A percentile compares a stretch with the other conserved stretches of the same genome.
These are phyloP conservation scores for Xylariaceae sp. DNA, from an alignment of 2,329 filamentous ascomycete genomes.

Conservation along the genomic window DNA sequence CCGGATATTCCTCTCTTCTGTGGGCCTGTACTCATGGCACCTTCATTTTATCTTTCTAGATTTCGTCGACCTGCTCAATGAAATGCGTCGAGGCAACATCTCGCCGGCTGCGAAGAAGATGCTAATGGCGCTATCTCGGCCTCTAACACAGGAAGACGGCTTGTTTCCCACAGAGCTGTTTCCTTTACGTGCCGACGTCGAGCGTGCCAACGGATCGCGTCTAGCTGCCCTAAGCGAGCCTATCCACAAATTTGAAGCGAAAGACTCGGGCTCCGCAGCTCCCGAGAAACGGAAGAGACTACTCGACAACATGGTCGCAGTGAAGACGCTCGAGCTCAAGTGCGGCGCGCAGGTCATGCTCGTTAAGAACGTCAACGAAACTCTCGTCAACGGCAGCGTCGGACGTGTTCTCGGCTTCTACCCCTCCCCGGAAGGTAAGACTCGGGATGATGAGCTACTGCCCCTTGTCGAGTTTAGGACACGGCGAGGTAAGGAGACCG, in stretches of 20 bases:
- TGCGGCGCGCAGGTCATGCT: conserved; percentile 79
- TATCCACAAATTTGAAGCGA: conserved; percentile 59
- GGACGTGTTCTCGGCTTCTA: conserved; percentile 70
- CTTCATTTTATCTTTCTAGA: conserved; percentile 37
- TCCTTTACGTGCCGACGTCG: conserved; percentile 71
- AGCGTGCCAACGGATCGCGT: conserved; percentile 66
- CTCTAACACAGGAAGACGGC: conserved; percentile 59
- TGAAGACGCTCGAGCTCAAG: conserved; percentile 65
- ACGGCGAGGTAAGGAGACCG: not conserved
- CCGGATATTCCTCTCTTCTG: not conserved
- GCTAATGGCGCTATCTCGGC: conserved; percentile 63
- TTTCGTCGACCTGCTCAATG: conserved; percentile 75
- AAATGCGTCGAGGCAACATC: conserved; percentile 72
- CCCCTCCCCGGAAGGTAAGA: not conserved
- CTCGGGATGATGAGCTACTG: not conserved
- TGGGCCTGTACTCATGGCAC: not conserved
- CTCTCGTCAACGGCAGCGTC: conserved; percentile 72
- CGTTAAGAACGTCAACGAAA: conserved; percentile 78
- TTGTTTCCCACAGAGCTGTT: conserved; percentile 73
- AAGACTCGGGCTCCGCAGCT: conserved; percentile 61
- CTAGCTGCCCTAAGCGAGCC: conserved; percentile 65
- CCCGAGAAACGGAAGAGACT: conserved; percentile 61
- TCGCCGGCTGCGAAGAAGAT: conserved; percentile 60
- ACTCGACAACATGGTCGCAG: conserved; percentile 71
- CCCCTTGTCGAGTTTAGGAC: not conserved